Conservation (phyloP, 2,329 filamentous ascomycete genomes). For the Rugonectria rugulosa region DNA sequence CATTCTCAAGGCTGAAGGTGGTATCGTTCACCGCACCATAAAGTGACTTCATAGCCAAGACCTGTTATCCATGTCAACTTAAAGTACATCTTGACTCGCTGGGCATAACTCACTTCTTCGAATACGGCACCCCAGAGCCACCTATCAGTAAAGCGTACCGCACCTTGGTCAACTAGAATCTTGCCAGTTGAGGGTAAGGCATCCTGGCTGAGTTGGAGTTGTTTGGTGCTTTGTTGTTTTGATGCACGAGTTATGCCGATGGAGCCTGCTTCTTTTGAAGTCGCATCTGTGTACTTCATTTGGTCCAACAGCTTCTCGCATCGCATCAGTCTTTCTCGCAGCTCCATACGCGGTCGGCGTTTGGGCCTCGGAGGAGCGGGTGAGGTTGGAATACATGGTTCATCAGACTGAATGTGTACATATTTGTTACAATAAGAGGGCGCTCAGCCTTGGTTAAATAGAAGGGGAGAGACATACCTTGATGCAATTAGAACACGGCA, state of each 20-base stretch:
- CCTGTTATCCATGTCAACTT: neutral
- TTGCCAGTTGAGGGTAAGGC: neutral
- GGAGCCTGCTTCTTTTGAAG: neutral
- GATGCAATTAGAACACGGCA: constrained; percentile 8
- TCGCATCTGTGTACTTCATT: neutral
- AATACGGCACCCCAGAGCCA: neutral
- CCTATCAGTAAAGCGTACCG: neutral
- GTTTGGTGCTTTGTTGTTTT: neutral
- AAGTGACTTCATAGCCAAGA: neutral
- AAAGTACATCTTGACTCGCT: neutral
- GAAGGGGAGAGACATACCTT: neutral
- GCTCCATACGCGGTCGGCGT: constrained; percentile 3
- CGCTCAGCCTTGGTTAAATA: neutral
- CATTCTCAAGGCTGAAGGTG: too few relatives aligned
- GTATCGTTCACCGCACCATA: neutral
- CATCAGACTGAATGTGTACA: too few relatives aligned
- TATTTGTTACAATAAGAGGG: too few relatives aligned
- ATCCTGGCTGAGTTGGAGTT: neutral
- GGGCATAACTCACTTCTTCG: neutral
- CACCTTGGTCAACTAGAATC: neutral
- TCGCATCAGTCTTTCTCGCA: constrained; percentile 1
- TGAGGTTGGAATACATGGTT: neutral
- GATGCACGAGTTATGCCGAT: neutral
- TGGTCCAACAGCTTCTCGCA: constrained; percentile 7
- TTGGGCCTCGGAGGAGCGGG: constrained; percentile 1